Conservation (phyloP, 495 filamentous ascomycete genomes). For the Xylaria acuta region DNA sequence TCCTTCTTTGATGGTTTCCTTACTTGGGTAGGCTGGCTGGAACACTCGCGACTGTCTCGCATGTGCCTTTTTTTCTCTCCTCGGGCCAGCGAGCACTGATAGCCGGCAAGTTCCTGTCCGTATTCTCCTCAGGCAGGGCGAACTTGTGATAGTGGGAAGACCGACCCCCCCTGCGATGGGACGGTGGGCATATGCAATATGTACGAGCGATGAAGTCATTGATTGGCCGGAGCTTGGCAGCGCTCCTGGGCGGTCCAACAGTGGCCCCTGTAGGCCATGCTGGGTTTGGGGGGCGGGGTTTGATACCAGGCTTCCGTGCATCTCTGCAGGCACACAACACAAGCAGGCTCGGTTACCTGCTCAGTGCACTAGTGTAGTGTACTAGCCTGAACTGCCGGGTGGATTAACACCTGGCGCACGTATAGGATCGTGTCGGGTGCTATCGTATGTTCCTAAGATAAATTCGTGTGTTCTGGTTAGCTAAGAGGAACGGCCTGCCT, state of each 20-base stretch:
- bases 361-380: neutral
- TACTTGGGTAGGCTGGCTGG: conserved; percentile 13
- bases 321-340: conserved; percentile 8
- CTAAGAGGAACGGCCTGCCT: neutral
- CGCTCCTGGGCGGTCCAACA: conserved; percentile 7
- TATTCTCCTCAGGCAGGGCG: neutral
- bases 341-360: neutral
- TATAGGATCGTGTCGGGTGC: neutral
- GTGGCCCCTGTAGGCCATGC: conserved; percentile 5
- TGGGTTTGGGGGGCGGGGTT: conserved; percentile 1
- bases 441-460: conserved; percentile 15
- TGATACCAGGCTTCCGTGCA: neutral
- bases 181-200: conserved; percentile 14
- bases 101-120: conserved; percentile 13
- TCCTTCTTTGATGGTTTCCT: conserved; percentile 19
- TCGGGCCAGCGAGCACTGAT: neutral
- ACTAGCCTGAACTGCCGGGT: neutral
- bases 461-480: conserved; percentile 8
- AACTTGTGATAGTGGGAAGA: conserved; percentile 16
- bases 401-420: neutral
- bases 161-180: neutral
- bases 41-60: conserved; percentile 31
- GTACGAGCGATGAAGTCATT: conserved; percentile 29
- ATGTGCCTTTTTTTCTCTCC: conserved; percentile 33
- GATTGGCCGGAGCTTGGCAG: conserved; percentile 21